Evolutionary conservation across 179 eudicot species (phyloP).

Genomic region (Patellifolia procumbens): DNA sequence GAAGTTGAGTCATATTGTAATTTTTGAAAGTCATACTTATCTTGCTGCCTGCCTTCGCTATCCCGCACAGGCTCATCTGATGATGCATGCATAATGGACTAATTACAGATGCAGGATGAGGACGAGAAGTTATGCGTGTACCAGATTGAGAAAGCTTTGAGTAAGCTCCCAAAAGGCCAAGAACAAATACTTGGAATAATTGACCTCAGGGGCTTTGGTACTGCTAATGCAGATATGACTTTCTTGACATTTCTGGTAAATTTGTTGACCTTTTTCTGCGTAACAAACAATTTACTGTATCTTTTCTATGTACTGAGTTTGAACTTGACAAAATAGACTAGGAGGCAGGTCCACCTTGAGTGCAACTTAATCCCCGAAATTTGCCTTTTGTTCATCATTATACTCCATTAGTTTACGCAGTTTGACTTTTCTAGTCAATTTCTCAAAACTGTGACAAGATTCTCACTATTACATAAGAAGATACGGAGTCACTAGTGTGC

Average conservation of each 20-base stretch:
- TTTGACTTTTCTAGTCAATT: no score
- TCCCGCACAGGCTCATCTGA: slow-evolving; percentile 24
- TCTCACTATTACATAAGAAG: no score
- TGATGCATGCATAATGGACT: slow-evolving; percentile 25
- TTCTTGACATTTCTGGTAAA: slow-evolving; percentile 85
- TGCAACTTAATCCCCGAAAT: not conserved
- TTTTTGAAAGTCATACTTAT: slow-evolving; percentile 7
- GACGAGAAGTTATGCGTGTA: slow-evolving; percentile 80
- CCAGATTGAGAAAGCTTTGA: slow-evolving; percentile 85
- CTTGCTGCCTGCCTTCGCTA: slow-evolving; percentile 7
- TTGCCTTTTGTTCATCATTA: not conserved
- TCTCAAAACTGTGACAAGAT: no score
- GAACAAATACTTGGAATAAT: slow-evolving; percentile 74
- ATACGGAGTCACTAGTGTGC: no score
- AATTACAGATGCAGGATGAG: slow-evolving; percentile 56
- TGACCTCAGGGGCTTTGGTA: slow-evolving; percentile 79
- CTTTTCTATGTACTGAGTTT: not conserved
- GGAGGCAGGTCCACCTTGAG: not conserved
- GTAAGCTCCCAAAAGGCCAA: slow-evolving; percentile 74
- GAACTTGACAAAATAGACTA: not conserved
- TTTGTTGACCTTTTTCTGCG: not conserved
- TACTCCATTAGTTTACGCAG: no score
- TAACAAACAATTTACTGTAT: not conserved
- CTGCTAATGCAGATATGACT: slow-evolving; percentile 72
- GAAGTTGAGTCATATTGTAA: not conserved